Base-by-base conservation (phyloP, 495 filamentous ascomycete genomes). In the Pyrenula massariospora region DNA sequence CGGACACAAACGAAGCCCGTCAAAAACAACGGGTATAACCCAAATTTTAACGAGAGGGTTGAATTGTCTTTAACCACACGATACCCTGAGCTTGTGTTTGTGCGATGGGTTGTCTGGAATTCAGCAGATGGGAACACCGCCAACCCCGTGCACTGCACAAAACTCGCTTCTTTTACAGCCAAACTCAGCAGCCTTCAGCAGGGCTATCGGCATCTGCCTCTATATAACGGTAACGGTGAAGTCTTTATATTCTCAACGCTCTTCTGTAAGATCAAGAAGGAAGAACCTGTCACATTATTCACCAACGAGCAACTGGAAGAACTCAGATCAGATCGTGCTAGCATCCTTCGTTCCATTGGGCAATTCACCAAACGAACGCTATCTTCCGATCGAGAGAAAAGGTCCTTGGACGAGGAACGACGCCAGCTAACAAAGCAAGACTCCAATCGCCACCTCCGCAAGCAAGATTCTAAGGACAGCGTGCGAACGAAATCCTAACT, bases 121-220 rank as follows among this genome's bases (percentile, higher is more conserved):
- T 89, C 88, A 2, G 64, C 77, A 58, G 87, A 89, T 60, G 87
- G 84, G 19, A 78, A 78, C 58, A 77, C 67, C 50, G 77, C 78
- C 24, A 81, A 81, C 54, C 83, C 74, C 65, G 85, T 85, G 60
- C 76, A 79, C 60, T 73, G 73, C 54, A 71, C 76, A n/a, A 81
- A 84, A 15, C 68, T 96, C 49, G 93, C 90, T 2, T 91, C 83
- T 5, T 97, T 89, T 68, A 96, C 89, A 1, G 93, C 88, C 48
- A 97, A 96, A 70, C 82, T 98, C 49, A 85, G 74, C 72, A 90
- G 83, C 59, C 77, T 98, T 23, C 89, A 91, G 62, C 84, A 95
- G 68, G 93, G 93, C n/a, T 98, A 94, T 63, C 92, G 92, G 53
- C 94, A 95, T 60, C 77, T 98, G 47, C 93, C 92, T n/a, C 77